phyloP scores from a whole-genome alignment of 2,329 filamentous ascomycete species.

The Sphaceloma murrayae region DNA sequence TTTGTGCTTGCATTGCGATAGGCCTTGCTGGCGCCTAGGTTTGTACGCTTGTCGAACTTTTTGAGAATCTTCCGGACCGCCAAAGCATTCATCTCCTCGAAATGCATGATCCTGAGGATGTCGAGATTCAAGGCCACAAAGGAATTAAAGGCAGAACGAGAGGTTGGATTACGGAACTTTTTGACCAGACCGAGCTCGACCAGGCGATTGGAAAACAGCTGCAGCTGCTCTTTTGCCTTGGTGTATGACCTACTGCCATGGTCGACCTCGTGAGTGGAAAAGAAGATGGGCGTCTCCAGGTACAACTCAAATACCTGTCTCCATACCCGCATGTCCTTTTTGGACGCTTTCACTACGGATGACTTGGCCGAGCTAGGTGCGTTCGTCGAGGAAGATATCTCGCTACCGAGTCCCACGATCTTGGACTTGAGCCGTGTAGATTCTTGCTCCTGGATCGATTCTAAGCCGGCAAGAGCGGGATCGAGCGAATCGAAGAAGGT shows the following conservation, averaged over 20 bases:
- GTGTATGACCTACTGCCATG: slow-evolving; percentile 57
- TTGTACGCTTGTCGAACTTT: slow-evolving; percentile 84
- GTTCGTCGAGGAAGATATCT: slow-evolving; percentile 51
- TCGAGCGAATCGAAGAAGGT: slow-evolving; percentile 73
- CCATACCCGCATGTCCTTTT: slow-evolving; percentile 62
- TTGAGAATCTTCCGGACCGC: slow-evolving; percentile 79
- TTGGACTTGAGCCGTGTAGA: slow-evolving; percentile 53
- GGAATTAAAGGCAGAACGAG: slow-evolving; percentile 52
- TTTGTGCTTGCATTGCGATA: slow-evolving; percentile 39
- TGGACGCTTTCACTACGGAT: slow-evolving; percentile 34
- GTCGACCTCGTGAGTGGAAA: slow-evolving; percentile 63
- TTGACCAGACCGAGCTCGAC: slow-evolving; percentile 49
- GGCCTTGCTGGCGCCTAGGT: slow-evolving; percentile 55
- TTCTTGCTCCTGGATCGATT: slow-evolving; percentile 57
- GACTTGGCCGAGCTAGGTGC: slow-evolving; percentile 43
- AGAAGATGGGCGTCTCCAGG: slow-evolving; percentile 70
- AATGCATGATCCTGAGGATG: slow-evolving; percentile 70
- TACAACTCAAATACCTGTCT: slow-evolving; percentile 75
- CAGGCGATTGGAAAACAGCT: slow-evolving; percentile 63
- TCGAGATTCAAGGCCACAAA: slow-evolving; percentile 66
- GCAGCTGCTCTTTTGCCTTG: slow-evolving; percentile 57
- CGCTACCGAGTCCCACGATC: slow-evolving; percentile 54
- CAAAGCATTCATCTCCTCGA: slow-evolving; percentile 72
- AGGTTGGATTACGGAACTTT: slow-evolving; percentile 57
- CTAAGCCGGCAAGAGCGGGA: slow-evolving; percentile 59